These are phyloP conservation scores for Parmelia sp. DNA, from an alignment of 495 filamentous ascomycete genomes.

Conservation along the genomic window DNA sequence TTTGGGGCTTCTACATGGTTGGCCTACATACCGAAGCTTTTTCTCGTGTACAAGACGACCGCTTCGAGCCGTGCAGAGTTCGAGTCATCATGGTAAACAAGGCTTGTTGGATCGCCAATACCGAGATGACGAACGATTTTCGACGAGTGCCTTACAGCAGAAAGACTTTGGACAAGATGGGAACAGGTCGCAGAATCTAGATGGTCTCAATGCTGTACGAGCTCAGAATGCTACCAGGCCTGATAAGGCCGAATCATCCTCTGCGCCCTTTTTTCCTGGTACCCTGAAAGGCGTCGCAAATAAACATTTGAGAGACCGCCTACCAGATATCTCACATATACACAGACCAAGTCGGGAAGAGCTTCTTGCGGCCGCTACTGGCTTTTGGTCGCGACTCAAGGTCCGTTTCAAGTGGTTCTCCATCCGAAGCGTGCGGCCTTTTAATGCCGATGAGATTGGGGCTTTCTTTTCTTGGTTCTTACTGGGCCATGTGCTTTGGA, in stretches of 20 bases:
- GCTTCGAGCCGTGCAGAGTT: neutral
- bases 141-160: neutral
- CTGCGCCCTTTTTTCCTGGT: neutral
- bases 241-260: neutral
- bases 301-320: conserved; percentile 54
- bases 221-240: neutral
- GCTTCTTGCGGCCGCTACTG: conserved; percentile 81
- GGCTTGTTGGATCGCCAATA: neutral
- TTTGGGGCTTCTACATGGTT: neutral
- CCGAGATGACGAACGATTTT: neutral
- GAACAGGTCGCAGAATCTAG: neutral
- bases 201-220: neutral
- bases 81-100: neutral
- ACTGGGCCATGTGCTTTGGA: conserved; percentile 88
- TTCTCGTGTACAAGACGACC: neutral
- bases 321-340: conserved; percentile 61
- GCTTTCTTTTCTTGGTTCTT: conserved; percentile 95
- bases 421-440: conserved; percentile 89
- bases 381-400: conserved; percentile 85
- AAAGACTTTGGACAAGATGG: neutral
- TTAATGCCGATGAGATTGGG: conserved; percentile 90
- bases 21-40: neutral
- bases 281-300: conserved; percentile 12
- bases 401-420: conserved; percentile 97
- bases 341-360: conserved; percentile 92